Evolutionary conservation across 2,329 filamentous ascomycete genomes (phyloP).

Genomic region (Zelopaecilomyces penicillatus): DNA sequence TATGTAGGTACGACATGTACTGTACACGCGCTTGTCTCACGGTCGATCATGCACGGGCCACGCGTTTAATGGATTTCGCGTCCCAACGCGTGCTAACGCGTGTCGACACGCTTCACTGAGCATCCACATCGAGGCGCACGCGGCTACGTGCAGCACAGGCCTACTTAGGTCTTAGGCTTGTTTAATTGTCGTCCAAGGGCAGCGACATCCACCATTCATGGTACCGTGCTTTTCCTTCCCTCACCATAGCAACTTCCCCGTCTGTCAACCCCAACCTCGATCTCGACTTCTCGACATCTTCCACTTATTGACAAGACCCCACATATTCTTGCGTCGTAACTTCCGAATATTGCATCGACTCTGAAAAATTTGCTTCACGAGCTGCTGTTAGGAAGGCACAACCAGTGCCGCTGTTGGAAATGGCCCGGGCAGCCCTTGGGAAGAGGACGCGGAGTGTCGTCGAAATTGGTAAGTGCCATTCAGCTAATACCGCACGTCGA

Average conservation of each 20-base stretch:
- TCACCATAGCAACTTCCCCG: no score
- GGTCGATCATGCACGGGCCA: conserved; percentile 15
- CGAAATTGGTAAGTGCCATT: conserved; percentile 20
- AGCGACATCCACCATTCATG: neutral
- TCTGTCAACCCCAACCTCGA: no score
- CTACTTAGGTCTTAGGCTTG: no score
- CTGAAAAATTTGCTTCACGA: conserved; percentile 4
- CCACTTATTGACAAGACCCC: no score
- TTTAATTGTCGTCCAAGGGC: neutral
- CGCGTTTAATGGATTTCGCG: conserved; percentile 22
- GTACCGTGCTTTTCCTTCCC: no score
- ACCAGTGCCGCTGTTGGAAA: conserved; percentile 6
- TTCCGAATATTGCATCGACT: no score
- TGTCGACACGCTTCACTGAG: neutral
- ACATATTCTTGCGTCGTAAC: no score
- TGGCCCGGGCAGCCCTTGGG: conserved; percentile 24
- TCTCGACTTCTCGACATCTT: no score
- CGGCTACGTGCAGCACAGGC: conserved; percentile 7
- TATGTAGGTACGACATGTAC: no score
- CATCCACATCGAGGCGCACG: conserved; percentile 10
- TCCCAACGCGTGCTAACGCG: conserved; percentile 24
- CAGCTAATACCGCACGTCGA: neutral
- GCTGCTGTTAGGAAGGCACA: conserved; percentile 11
- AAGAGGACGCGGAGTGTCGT: conserved; percentile 25
- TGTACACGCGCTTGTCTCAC: no score